These are phyloP conservation scores for Hypericum androsaemum DNA, from an alignment of 345 rosid species.

Conservation along the genomic window DNA sequence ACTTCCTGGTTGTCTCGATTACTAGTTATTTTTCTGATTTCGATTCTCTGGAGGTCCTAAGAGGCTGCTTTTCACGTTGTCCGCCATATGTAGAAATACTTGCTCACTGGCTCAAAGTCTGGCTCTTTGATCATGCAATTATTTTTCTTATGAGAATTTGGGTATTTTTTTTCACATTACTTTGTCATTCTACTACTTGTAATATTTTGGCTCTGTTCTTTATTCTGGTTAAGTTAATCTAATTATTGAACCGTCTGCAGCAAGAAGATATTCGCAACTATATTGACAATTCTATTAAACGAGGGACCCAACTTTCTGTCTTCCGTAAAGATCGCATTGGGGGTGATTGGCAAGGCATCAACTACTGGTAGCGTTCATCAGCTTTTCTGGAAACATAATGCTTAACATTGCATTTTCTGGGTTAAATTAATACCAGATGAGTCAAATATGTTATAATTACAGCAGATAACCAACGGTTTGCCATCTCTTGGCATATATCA, in stretches of 20 bases:
- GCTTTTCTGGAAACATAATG: slow-evolving; percentile 8
- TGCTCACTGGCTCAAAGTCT: not conserved
- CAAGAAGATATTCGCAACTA: slow-evolving; percentile 92
- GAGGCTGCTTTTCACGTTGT: slow-evolving; percentile 1
- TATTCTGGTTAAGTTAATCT: no score
- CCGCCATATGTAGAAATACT: not conserved
- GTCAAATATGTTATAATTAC: no score
- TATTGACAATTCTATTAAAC: slow-evolving; percentile 83
- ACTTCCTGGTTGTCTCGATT: no score
- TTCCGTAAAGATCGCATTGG: slow-evolving; percentile 92
- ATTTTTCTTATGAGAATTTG: no score
- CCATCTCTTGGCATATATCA: not conserved
- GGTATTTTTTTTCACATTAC: no score
- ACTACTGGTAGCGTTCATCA: slow-evolving; percentile 56
- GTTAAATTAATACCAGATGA: no score
- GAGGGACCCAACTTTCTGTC: slow-evolving; percentile 65
- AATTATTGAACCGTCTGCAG: slow-evolving; percentile 31
- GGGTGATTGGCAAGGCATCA: slow-evolving; percentile 91
- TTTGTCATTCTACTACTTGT: no score
- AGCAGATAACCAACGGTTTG: no score
- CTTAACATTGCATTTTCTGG: not conserved
- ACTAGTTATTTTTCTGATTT: no score
- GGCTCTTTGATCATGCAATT: no score
- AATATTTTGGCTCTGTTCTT: no score
- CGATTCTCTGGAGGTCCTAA: no score